phyloP scores from a whole-genome alignment of 2,329 filamentous ascomycete genomes.

The Byssothecium circinans region DNA sequence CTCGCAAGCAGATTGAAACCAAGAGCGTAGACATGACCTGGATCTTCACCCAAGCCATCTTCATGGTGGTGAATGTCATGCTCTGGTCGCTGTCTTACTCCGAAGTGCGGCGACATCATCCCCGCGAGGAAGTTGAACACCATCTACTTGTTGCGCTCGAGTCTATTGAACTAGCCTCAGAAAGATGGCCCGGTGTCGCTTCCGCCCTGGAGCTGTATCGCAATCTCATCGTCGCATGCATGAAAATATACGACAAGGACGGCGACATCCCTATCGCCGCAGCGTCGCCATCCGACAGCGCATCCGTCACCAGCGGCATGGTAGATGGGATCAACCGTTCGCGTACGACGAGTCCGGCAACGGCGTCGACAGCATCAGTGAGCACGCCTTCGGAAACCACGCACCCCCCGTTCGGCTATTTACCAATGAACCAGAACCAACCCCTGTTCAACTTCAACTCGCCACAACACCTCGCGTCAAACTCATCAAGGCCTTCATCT shows the following conservation, averaged over 20 bases:
- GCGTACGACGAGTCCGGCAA: conserved; percentile 49
- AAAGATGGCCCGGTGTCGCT: conserved; percentile 88
- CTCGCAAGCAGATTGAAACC: conserved; percentile 75
- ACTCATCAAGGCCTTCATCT: conserved; percentile 10
- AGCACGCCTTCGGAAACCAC: conserved; percentile 40
- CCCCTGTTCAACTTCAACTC: conserved; percentile 32
- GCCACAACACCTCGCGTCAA: conserved; percentile 17
- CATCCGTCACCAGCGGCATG: conserved; percentile 44
- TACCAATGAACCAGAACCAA: conserved; percentile 35
- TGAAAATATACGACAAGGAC: conserved; percentile 79
- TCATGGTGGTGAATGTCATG: conserved; percentile 88
- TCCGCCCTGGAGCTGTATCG: conserved; percentile 83
- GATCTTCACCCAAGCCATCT: conserved; percentile 87
- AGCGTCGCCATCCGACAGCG: conserved; percentile 51
- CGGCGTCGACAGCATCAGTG: conserved; percentile 42
- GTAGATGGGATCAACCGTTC: conserved; percentile 49
- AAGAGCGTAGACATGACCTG: conserved; percentile 84
- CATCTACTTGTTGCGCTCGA: conserved; percentile 75
- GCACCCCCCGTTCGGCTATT: conserved; percentile 41
- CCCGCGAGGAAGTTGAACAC: conserved; percentile 73
- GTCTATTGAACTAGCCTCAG: conserved; percentile 76
- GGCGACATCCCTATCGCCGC: conserved; percentile 54
- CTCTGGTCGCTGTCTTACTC: conserved; percentile 90
- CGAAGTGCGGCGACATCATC: conserved; percentile 73
- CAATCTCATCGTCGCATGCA: conserved; percentile 81